Base-by-base conservation (phyloP, 2,329 filamentous ascomycete genomes). In the Calonectria ilicicola region DNA sequence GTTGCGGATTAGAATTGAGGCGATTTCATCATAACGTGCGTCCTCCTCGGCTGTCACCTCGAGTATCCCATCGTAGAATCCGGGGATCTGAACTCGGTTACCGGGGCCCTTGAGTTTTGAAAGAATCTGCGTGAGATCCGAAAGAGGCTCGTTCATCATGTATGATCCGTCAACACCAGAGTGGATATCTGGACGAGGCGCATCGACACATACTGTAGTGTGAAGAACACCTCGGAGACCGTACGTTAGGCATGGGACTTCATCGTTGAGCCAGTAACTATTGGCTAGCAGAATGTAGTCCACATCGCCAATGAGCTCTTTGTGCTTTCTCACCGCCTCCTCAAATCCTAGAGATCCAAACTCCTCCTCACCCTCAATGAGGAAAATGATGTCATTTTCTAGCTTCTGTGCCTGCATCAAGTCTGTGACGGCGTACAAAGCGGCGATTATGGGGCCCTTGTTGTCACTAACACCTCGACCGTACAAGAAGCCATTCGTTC, bases 181-280 rank as follows among this genome's bases (percentile, higher is more conserved):
- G 84, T 99, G 97, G 2, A 98, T 89, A 83, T 99, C 97, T 0
- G 96, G 95, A 74, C 94, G 92, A 65, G 92, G 91, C 70, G 95
- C 97, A 75, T 97, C 93, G 29, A 99, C 92, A 73, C 95, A 93
- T 7, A 98, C 90, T 0, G 95, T 98, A 6, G 96, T 96, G 82
- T 98, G 96, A 26, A 99, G 93, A 29, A 99, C 96, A 27, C 97
- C 97, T 62, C 97, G 92, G 8, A 98, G 89, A 1, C 97, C 97
- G 74, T 99, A 99, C 0, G 97, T 99, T 70, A 99, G 86, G 82
- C 97, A 99, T 0, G 97, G 97, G 2, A 97, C 95, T 76, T 97
- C 93, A 80, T 99, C 96, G 81, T 98, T 95, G 1, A 99, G 89
- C 97, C 97, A 99, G 86, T 99, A 99, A 84, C 96, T 98, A 86